Base-by-base conservation (phyloP, 2,329 filamentous ascomycete species). In the Botrytis squamosa region DNA sequence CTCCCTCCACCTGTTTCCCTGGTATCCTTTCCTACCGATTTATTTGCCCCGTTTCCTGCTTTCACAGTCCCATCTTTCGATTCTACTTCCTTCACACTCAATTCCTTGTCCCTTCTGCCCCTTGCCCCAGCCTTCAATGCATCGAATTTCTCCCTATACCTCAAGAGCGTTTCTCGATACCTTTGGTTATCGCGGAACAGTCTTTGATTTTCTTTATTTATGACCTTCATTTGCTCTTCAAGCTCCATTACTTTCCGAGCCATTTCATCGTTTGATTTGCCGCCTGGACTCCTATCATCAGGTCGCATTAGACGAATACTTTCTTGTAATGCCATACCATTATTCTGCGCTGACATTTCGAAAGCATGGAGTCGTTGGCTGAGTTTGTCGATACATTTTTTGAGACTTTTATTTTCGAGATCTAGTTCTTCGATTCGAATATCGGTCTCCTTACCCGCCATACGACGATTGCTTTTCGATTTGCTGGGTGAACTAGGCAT, bases 321-420 rank as follows among this genome's bases (percentile, higher is more conserved):
- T 81, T 98, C 94, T 22, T 95, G 93, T 49, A 98, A 87, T 4
- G 94, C 93, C 83, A 95, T 89, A 71, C 92, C 93, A 55, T 92
- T 95, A 76, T 91, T 94, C 83, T 98, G 96, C 0, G 94, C 94
- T 78, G 93, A 95, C 57, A 94, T 91, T 83, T 99, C 95, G 84
- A 97, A 99, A 75, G 94, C 92, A 79, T 96, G 93, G n/a, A 99
- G 88, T 0, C 95, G 90, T 78, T 92, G 93, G 75, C 92, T 93
- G 52, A 98, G 88, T 68, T 93, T 94, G 82, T 98, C 95, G 14
- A 97, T 89, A 78, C 94, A 90, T 73, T 92, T 89, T 79, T 96
- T 95, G 69, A 98, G 87, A 16, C 92, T 93, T 75, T 92, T 88
- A 82, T 98, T 99, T 81, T 98, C 94, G 67, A 95, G 88, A 76